Evolutionary conservation across 495 filamentous ascomycete species (phyloP), one percentile per base, ranked within the genome.

Genomic region (Aspergillus homomorphus): DNA sequence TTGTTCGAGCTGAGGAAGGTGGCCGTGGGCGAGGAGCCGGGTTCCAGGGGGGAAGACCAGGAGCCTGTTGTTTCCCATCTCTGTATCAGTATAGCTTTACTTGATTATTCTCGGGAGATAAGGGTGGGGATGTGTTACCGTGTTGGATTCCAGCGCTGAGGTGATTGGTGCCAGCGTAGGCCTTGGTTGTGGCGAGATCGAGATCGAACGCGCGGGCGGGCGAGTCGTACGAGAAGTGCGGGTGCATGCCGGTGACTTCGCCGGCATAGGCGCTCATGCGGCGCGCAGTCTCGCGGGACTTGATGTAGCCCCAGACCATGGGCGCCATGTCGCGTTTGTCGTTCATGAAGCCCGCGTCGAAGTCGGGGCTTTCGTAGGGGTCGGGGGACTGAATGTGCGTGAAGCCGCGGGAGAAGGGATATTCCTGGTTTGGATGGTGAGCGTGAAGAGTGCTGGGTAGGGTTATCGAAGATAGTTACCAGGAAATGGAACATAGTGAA

Each of bases 401-500:
- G 45, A 69, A 83, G 9, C 89, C 89, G 59, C 89, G 86, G 41
- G 84, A 88, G 80, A 91, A 92, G 14, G 89, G 88, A 62, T 92
- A 92, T 74, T 91, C 76, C 68, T 71, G 30, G 3, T 22, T 33
- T 26, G 26, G 5, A 7, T 9, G 15, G 45, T 58, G 57, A 30
- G 21, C 20, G 2, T 54, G 12, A 1, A 51, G 33, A 2, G 1
- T 3, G 24, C 28, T 10, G 33, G 2, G 43, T 4, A 15, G 28
- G 23, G 22, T 12, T 8, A 54, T 18, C 14, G n/a, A 30, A n/a
- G n/a, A n/a, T n/a, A n/a, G 65, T 48, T 61, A 73, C 87, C 53
- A 91, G 71, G 81, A 92, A 91, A 65, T 91, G 87, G 79, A 92
- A 92, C 88, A 92, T 92, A 58, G 83, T 88, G 77, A 91, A 91